Percentiles rank a stretch among this genome's conserved stretches.
These are phyloP conservation scores for Coemansia javaensis DNA, from an alignment of 192 early-diverging fungal genomes.

Conservation along the genomic window DNA sequence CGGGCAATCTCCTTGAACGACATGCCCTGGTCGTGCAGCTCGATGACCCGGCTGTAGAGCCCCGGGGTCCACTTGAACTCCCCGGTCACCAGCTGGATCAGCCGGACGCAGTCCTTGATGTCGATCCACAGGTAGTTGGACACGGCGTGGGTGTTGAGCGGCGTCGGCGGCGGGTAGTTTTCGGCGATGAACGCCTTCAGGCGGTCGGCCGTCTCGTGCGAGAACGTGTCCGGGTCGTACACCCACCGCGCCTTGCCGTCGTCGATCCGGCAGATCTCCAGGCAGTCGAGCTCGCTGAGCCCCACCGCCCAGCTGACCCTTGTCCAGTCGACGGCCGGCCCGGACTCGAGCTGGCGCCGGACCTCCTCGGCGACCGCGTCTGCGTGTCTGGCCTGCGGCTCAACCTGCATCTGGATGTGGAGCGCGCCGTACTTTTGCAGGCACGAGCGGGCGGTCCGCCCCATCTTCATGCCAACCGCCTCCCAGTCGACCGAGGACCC, in stretches of 20 bases:
- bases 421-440: too few species aligned
- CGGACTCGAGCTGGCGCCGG: neutral
- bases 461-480: too few species aligned
- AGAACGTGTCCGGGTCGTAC: constrained; percentile 6
- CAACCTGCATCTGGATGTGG: too few species aligned
- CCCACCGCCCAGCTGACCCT: neutral
- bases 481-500: too few species aligned
- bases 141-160: constrained; percentile 7
- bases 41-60: neutral
- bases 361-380: neutral
- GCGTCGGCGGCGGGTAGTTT: constrained; percentile 6
- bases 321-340: constrained; percentile 4
- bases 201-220: constrained; percentile 1
- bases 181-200: constrained; percentile 10
- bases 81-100: constrained; percentile 3
- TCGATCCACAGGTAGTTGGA: constrained; percentile 23
- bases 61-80: constrained; percentile 6
- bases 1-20: constrained; percentile 4
- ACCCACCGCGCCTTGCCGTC: constrained; percentile 2
- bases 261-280: constrained; percentile 4
- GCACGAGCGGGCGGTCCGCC: too few species aligned
- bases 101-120: constrained; percentile 4
- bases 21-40: constrained; percentile 3
- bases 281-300: constrained; percentile 1
- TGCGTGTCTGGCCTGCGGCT: too few species aligned